These are phyloP conservation scores for Diaporthe vaccinii DNA, from an alignment of 2,329 filamentous ascomycete genomes.

Conservation along the genomic window DNA sequence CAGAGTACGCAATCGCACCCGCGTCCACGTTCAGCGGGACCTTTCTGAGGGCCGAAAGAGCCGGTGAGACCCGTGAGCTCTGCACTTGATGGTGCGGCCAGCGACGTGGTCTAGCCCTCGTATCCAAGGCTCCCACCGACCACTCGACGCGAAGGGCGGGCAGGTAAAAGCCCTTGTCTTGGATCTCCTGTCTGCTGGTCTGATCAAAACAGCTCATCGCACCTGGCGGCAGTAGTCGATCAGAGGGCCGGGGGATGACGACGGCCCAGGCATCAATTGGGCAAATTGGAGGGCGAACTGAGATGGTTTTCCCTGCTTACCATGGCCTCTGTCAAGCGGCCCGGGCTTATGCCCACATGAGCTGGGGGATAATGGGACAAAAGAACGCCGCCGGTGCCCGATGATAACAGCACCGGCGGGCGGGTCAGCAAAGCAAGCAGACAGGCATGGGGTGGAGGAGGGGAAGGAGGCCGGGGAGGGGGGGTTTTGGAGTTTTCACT, in stretches of 20 bases:
- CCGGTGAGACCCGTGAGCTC: not conserved
- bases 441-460: not conserved
- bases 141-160: not conserved
- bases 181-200: not conserved
- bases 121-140: conserved; percentile 17
- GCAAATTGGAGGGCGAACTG: not conserved
- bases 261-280: conserved; percentile 24
- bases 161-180: not conserved
- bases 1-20: not conserved
- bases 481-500: not conserved
- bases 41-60: not conserved
- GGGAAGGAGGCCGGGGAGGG: not conserved
- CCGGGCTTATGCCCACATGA: not conserved
- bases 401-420: conserved; percentile 15
- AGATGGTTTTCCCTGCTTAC: not conserved
- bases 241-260: not conserved
- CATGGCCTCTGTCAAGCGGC: conserved; percentile 11
- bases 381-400: not conserved
- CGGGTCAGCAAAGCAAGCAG: conserved; percentile 8
- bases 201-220: not conserved
- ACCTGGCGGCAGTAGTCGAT: not conserved
- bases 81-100: not conserved
- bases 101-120: not conserved
- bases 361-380: not conserved
- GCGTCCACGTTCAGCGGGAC: not conserved